A percentile compares a stretch with the other conserved stretches of the same genome.
Evolutionary conservation across 768 basidiomycete genomes (phyloP).

Genomic region (Stropharia rugosoannulata): DNA sequence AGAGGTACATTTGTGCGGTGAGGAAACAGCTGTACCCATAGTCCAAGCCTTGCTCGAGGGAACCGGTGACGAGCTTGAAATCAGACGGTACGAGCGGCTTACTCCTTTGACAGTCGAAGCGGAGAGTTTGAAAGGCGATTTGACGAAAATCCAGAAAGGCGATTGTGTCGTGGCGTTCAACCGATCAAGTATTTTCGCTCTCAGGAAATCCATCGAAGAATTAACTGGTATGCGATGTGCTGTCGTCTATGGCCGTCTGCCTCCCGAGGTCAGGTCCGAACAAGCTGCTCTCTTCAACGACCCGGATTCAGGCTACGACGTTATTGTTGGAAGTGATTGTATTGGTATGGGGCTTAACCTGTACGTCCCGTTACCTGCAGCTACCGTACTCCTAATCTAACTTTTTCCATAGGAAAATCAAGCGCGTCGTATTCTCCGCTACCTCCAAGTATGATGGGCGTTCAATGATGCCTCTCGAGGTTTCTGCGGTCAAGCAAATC

Average conservation of each 20-base stretch:
- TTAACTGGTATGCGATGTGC: slow-evolving; percentile 79
- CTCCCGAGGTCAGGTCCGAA: slow-evolving; percentile 88
- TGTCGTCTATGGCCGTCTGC: slow-evolving; percentile 89
- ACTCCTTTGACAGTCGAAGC: slow-evolving; percentile 78
- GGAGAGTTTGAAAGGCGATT: slow-evolving; percentile 59
- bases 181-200: slow-evolving; percentile 67
- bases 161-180: slow-evolving; percentile 93
- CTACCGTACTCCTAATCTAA: neutral
- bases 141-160: slow-evolving; percentile 64
- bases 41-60: slow-evolving; percentile 64
- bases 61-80: slow-evolving; percentile 78
- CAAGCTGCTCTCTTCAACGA: slow-evolving; percentile 94
- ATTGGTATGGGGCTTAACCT: slow-evolving; percentile 97
- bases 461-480: slow-evolving; percentile 45
- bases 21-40: slow-evolving; percentile 88
- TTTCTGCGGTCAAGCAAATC: slow-evolving; percentile 89
- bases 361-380: slow-evolving; percentile 43
- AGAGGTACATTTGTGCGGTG: slow-evolving; percentile 94
- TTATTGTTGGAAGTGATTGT: slow-evolving; percentile 92
- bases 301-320: slow-evolving; percentile 76
- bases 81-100: slow-evolving; percentile 85
- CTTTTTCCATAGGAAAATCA: slow-evolving; percentile 72
- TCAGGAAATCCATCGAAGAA: slow-evolving; percentile 74
- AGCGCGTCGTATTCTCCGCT: slow-evolving; percentile 76
- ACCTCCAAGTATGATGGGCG: slow-evolving; percentile 66